Conservation (phyloP, 106 monocot genomes). For the Dendrobium chrysotoxum region DNA sequence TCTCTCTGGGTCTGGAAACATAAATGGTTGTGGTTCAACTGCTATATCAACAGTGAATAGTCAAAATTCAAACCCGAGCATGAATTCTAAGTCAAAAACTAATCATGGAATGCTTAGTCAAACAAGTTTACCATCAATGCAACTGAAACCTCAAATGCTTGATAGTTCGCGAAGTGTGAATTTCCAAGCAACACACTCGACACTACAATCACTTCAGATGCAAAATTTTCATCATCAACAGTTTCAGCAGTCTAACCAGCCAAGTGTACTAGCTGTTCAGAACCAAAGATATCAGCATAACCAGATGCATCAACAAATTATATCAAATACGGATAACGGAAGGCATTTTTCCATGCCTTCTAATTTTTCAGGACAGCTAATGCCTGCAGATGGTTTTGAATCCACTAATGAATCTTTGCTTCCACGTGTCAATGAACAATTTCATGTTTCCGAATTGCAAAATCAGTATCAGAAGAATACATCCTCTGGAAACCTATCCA, state of each 20-base stretch:
- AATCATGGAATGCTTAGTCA: slow-evolving; percentile 26
- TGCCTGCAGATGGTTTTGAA: slow-evolving; percentile 32
- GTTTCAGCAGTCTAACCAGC: slow-evolving; percentile 44
- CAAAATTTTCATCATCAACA: slow-evolving; percentile 46
- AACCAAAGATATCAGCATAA: slow-evolving; percentile 27
- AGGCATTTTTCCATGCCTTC: slow-evolving; percentile 35
- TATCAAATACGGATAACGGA: slow-evolving; percentile 21
- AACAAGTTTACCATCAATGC: slow-evolving; percentile 38
- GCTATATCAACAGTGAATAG: slow-evolving; percentile 33
- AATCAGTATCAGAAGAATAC: slow-evolving; percentile 39
- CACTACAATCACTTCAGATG: slow-evolving; percentile 35
- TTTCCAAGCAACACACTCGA: slow-evolving; percentile 42
- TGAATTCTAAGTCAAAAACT: slow-evolving; percentile 46
- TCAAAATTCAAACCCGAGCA: slow-evolving; percentile 37
- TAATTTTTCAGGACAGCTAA: slow-evolving; percentile 30
- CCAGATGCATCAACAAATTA: slow-evolving; percentile 38
- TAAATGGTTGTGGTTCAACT: slow-evolving; percentile 41
- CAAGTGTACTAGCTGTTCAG: slow-evolving; percentile 34
- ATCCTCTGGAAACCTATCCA: slow-evolving; percentile 19
- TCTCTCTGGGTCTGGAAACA: slow-evolving; percentile 36
- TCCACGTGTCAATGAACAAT: slow-evolving; percentile 32
- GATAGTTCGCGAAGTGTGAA: slow-evolving; percentile 69
- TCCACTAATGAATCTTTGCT: slow-evolving; percentile 36
- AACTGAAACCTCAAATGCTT: slow-evolving; percentile 41
- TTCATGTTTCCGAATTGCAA: slow-evolving; percentile 42